Evolutionary conservation across 805 yeast genomes (phyloP).

Genomic region (Candida succiphila): DNA sequence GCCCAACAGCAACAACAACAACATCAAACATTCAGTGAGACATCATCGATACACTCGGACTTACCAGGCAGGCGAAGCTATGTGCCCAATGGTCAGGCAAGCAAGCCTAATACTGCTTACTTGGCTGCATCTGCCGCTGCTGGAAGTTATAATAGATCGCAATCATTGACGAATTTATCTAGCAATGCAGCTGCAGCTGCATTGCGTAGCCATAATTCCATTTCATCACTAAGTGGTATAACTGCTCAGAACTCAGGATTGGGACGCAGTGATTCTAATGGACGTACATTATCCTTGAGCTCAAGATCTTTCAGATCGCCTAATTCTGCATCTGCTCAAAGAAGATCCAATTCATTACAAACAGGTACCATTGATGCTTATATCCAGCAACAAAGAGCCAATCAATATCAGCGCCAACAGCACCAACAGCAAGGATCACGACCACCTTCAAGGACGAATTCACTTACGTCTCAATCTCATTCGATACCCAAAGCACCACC

Average conservation of each 20-base stretch:
- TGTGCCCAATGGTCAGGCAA: too few species aligned
- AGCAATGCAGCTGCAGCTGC: conserved; percentile 24
- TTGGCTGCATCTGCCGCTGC: conserved; percentile 15
- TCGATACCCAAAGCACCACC: conserved; percentile 2
- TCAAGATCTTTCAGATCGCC: conserved; percentile 18
- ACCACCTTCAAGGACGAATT: conserved; percentile 12
- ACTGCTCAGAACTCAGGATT: not conserved
- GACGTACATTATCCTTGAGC: conserved; percentile 23
- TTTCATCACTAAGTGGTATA: conserved; percentile 2
- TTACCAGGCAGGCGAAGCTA: too few species aligned
- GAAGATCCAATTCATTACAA: conserved; percentile 18
- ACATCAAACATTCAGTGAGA: not conserved
- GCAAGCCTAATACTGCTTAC: not conserved
- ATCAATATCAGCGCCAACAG: too few species aligned
- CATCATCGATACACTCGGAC: not conserved
- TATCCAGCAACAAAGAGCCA: conserved; percentile 4
- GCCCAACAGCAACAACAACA: not conserved
- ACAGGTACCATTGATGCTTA: conserved; percentile 9
- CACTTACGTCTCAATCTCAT: conserved; percentile 9
- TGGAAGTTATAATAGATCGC: conserved; percentile 13
- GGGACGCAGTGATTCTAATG: conserved; percentile 3
- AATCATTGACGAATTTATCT: conserved; percentile 17
- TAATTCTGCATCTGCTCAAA: conserved; percentile 1
- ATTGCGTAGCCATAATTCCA: conserved; percentile 12
- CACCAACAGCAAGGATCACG: conserved; percentile 2